A percentile compares a stretch with the other conserved stretches of the same genome.
Evolutionary conservation across 345 rosid genomes (phyloP).

Genomic region (Eucalyptus guilfoylei): DNA sequence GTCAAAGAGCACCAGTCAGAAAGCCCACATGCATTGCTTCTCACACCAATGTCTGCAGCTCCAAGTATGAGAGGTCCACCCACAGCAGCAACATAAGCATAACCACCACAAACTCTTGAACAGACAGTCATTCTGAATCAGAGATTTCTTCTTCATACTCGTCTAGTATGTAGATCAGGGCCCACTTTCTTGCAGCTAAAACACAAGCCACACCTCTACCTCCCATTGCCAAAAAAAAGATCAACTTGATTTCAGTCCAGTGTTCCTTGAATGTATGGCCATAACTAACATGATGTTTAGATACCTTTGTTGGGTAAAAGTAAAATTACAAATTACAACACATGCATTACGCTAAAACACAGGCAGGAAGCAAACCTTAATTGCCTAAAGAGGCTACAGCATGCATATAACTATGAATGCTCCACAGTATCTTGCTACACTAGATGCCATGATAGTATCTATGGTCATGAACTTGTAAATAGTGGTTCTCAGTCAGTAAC

Average conservation of each 20-base stretch:
- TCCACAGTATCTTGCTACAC: background rate
- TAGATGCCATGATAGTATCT: too few species aligned
- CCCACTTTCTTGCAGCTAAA: too few species aligned
- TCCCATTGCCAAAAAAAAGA: constrained; percentile 15
- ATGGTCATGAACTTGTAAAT: too few species aligned
- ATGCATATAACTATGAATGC: background rate
- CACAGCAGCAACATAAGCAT: background rate
- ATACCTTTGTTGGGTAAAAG: background rate
- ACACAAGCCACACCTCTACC: constrained; percentile 72
- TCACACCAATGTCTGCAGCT: background rate
- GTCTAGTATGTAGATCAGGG: background rate
- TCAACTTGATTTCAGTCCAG: background rate
- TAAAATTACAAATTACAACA: background rate
- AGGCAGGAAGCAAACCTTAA: fast-evolving
- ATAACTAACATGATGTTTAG: background rate
- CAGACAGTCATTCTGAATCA: background rate
- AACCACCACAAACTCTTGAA: background rate
- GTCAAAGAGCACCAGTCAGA: background rate
- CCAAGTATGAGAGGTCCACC: background rate
- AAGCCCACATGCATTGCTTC: background rate
- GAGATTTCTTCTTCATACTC: background rate
- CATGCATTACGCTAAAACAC: background rate
- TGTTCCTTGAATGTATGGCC: background rate
- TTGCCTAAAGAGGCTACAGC: background rate
- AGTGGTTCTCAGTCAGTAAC: too few species aligned